Percentiles rank a stretch among this genome's conserved stretches.
Conservation (phyloP, 345 rosid species). For the Eucalyptus lansdowneana region DNA sequence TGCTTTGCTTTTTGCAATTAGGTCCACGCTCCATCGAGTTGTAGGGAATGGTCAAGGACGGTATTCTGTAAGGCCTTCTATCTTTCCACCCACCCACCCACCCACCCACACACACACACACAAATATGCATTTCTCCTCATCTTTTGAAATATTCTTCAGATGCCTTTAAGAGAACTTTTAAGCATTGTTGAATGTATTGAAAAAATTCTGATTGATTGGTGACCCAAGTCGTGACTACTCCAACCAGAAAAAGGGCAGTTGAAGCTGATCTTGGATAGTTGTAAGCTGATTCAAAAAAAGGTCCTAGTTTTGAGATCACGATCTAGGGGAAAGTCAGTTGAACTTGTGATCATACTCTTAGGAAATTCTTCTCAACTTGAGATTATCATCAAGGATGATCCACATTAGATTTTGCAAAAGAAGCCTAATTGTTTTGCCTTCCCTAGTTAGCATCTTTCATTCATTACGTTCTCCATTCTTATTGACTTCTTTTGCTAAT, state of each 20-base stretch:
- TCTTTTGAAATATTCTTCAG: not conserved
- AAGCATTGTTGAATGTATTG: no score
- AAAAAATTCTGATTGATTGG: no score
- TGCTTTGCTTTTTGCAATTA: constrained; percentile 2
- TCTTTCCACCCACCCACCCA: rapidly evolving
- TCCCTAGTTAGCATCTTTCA: not conserved
- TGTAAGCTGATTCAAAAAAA: no score
- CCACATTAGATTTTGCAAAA: not conserved
- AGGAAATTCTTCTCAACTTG: not conserved
- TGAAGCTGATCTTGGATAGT: no score
- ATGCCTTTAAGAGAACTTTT: not conserved
- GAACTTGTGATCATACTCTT: no score
- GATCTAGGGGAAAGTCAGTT: not conserved
- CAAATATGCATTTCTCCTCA: not conserved
- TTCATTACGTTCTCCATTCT: not conserved
- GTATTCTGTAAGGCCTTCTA: constrained; percentile 40
- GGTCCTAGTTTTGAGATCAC: no score
- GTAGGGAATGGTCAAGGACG: constrained; percentile 64
- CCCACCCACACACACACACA: no score
- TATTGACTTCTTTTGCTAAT: not conserved
- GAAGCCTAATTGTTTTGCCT: not conserved
- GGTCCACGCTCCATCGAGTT: constrained; percentile 85
- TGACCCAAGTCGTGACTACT: no score
- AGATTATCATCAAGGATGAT: not conserved
- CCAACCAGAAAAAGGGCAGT: no score